A percentile compares a stretch with the other conserved stretches of the same genome.
phyloP scores from a whole-genome alignment of 1,284 basidiomycete species.

The Marasmius sp. region DNA sequence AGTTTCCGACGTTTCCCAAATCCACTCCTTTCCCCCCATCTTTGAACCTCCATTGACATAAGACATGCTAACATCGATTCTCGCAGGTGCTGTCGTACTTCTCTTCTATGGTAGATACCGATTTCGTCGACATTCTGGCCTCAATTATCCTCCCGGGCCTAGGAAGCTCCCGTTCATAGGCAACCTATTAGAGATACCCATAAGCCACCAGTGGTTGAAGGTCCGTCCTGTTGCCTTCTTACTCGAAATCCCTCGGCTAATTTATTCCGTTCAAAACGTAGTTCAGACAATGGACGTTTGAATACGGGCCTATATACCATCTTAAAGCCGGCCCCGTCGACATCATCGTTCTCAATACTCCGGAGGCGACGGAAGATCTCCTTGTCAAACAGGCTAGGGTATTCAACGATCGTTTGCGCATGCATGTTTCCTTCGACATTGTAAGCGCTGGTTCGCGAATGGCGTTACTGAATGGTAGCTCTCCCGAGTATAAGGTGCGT shows the following conservation, averaged over 20 bases:
- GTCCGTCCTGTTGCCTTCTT: neutral
- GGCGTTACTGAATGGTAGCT: slow-evolving; percentile 26
- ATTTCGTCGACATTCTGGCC: no score
- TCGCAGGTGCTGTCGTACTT: no score
- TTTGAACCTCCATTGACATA: no score
- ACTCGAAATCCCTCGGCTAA: neutral
- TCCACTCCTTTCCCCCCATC: no score
- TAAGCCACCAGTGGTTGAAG: slow-evolving; percentile 5
- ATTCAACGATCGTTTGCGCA: slow-evolving; percentile 25
- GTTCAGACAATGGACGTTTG: slow-evolving; percentile 27
- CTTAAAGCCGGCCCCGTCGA: slow-evolving; percentile 26
- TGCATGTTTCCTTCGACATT: slow-evolving; percentile 29
- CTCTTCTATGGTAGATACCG: no score
- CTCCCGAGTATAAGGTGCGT: slow-evolving; percentile 16
- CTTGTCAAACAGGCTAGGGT: slow-evolving; percentile 28
- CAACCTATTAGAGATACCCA: neutral
- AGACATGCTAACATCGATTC: no score
- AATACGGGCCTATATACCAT: slow-evolving; percentile 28
- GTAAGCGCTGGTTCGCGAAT: slow-evolving; percentile 28
- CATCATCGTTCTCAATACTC: slow-evolving; percentile 32
- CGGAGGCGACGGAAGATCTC: slow-evolving; percentile 30
- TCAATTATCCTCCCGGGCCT: neutral
- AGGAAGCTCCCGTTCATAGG: neutral
- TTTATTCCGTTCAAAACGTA: slow-evolving; percentile 1
- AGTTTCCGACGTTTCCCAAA: no score